Evolutionary conservation across 805 yeast species (phyloP), one percentile per base, ranked within the genome.

Genomic region (Grigorovia transvaalensis): DNA sequence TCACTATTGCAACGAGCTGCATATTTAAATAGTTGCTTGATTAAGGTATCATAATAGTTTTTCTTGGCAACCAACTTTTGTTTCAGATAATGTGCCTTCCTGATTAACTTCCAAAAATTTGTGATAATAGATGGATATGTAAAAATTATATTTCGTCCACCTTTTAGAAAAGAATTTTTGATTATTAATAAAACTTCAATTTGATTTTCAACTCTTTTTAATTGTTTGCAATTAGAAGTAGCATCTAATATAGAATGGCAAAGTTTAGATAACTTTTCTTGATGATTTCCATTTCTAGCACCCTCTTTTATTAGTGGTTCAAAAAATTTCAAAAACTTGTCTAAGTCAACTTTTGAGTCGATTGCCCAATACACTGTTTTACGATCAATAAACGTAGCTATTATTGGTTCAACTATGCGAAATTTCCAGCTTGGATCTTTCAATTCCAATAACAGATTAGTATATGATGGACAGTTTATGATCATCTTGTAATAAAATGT

Each of bases 71-170:
- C 64, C 56, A 53, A 27, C 15, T 46, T 41, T 17, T 55, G 41
- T 51, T 56, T 50, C 59, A 59, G 41, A 47, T 70, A 63, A 45
- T 69, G 60, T 46, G 74, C 71, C 47, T 75, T 71, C 58, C 86
- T 77, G 30, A 86, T 75, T 23, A 85, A 67, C 60, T 74, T 77
- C 58, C 88, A 72, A 19, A 82, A 76, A 49, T 74, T 74, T 50
- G 81, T 75, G 29, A 89, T 78, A 44, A 91, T 68, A 1, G 96
- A 78, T 4, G 96, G 95, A 63, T 82, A 86, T 0, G 93, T 84
- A 62, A 75, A 80, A 54, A 75, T 75, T 45, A 81, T 75, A 56
- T 81, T 80, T 38, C 67, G 71, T 1, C 74, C 62, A n/a, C 84
- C 84, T 48, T 59, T 62, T 27, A 55, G 57, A 20, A 53, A 57